Base-by-base conservation (phyloP, 495 filamentous ascomycete species). In the Staphylotrichum tortipilum region DNA sequence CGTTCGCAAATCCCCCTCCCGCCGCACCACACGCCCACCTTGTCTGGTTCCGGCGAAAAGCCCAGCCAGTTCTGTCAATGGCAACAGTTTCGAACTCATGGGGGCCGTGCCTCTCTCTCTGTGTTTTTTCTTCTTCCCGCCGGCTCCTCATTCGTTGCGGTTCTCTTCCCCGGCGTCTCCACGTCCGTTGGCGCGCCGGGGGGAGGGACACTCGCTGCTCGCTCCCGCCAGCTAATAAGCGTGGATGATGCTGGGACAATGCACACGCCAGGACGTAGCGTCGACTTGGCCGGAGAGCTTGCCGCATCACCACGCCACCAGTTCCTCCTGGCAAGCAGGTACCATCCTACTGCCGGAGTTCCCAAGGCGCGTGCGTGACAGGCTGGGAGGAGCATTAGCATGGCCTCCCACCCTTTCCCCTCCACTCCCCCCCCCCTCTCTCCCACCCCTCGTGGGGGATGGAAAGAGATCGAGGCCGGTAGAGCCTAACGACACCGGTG, bases 401-500 rank as follows among this genome's bases (percentile, higher is more conserved):
- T 14, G 7, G n/a, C 14, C 15, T 10, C 11, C 15, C 6, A 22
- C 49, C n/a, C n/a, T n/a, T n/a, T n/a, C n/a, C n/a, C n/a, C n/a
- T n/a, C n/a, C n/a, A n/a, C n/a, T n/a, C n/a, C n/a, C n/a, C n/a
- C n/a, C n/a, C n/a, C n/a, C n/a, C n/a, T n/a, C n/a, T n/a, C n/a
- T n/a, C n/a, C n/a, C n/a, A n/a, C n/a, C n/a, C 12, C 17, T 52
- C 37, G 43, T 42, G 43, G 15, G 31, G 30, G 22, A 15, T 29
- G 44, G 43, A 29, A 23, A 42, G 3, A 37, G 24, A 23, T 44
- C 28, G 24, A 34, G 35, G 44, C 55, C 54, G 55, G 50, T 61
- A 50, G 53, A 63, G 58, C 60, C 60, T 48, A 63, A 63, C 58
- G 34, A 41, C 33, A 35, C 4, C 59, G 72, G 21, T 74, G 78